Evolutionary conservation across 2,329 filamentous ascomycete species (phyloP).

Genomic region (Talaromyces sp.): DNA sequence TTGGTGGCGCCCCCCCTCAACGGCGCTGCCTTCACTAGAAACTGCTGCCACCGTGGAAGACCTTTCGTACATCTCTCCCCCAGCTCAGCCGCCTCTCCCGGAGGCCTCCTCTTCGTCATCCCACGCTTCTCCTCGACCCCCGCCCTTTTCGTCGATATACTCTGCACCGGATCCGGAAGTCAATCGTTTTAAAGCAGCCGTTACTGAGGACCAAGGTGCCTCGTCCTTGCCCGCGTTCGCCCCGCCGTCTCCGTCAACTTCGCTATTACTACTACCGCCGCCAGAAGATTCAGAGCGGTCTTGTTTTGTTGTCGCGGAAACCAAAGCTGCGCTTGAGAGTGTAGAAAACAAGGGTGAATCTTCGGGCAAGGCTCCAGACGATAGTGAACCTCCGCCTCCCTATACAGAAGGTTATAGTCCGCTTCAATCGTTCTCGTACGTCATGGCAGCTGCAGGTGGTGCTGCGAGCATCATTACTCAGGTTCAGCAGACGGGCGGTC

Average conservation of each 20-base stretch:
- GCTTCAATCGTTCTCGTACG: conserved; percentile 85
- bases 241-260: conserved; percentile 46
- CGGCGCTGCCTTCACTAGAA: conserved; percentile 41
- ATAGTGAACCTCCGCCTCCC: conserved; percentile 89
- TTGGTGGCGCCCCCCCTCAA: conserved; percentile 39
- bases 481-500: conserved; percentile 84
- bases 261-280: conserved; percentile 18
- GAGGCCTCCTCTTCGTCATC: conserved; percentile 47
- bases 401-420: conserved; percentile 94
- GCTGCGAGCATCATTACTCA: conserved; percentile 98
- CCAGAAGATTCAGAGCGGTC: conserved; percentile 48
- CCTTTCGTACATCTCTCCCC: conserved; percentile 37
- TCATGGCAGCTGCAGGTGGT: conserved; percentile 97
- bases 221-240: conserved; percentile 48
- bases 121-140: conserved; percentile 52
- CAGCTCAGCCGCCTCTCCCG: conserved; percentile 36
- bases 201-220: conserved; percentile 48
- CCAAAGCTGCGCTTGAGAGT: conserved; percentile 76
- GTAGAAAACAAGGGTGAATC: conserved; percentile 70
- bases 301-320: conserved; percentile 62
- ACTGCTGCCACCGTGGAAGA: conserved; percentile 41
- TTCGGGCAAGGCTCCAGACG: conserved; percentile 67
- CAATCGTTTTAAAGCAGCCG: conserved; percentile 39
- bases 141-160: conserved; percentile 63
- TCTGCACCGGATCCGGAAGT: conserved; percentile 45